Evolutionary conservation across 2,329 filamentous ascomycete species (phyloP), one percentile per base, ranked within the genome.

Genomic region (Fusarium drepaniforme): DNA sequence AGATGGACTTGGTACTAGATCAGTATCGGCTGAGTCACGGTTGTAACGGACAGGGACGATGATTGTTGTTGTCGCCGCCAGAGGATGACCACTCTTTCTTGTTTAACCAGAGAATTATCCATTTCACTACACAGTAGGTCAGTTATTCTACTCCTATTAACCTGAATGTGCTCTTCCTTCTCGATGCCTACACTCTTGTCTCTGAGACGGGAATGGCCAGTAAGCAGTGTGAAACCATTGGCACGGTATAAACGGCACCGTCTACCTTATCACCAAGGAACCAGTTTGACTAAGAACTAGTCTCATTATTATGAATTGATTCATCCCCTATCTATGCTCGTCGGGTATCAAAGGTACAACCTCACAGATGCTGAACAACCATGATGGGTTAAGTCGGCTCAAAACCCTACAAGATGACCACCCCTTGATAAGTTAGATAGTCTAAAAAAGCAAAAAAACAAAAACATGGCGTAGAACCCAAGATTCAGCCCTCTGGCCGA

Each of bases 321-420:
- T 15, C 57, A 44, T 46, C n/a, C 21, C 15, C 46, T 38, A 35
- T 64, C 25, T 28, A 11, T 33, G n/a, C 59, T 28, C n/a, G 15
- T 63, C 40, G 72, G 38, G 53, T 46, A 65, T 25, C 23, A 6
- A 53, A 74, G 38, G 51, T 51, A 64, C 57, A 61, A 18, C 12
- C 16, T n/a, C 28, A 12, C 40, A n/a, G 28, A 21, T 16, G 28
- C 13, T 57, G 35, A 66, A 59, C 46, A 21, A 42, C 44, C 37
- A 21, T 25, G 28, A 49, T 63, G 51, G 64, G 23, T 66, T 61
- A 12, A 42, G 16, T 63, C 51, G 60, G 58, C 61, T 63, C 51
- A 64, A 65, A 64, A 66, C 16, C 35, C 23, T 23, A 40, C n/a
- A 49, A 23, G 40, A 62, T 44, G 42, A 63, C 51, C 23, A 33